Percentiles rank a stretch among this genome's conserved stretches.
Evolutionary conservation across 257 asterid genomes (phyloP).

Genomic region (Plantago ovata): DNA sequence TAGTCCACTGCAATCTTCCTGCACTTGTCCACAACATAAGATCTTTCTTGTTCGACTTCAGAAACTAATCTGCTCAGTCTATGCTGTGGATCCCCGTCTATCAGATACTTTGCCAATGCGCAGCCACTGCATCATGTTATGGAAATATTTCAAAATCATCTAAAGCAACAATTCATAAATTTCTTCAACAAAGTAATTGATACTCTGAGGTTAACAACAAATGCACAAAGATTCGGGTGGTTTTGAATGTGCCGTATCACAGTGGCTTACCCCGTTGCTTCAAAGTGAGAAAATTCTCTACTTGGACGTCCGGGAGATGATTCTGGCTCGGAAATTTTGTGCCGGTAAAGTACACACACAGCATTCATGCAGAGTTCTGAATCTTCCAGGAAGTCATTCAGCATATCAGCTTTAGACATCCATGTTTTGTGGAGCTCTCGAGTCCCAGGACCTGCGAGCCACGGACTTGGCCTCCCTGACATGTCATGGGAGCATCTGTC

Average conservation of each 20-base stretch:
- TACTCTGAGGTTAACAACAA: neutral
- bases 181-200: neutral
- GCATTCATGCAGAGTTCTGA: slow-evolving; percentile 26
- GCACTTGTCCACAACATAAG: slow-evolving; percentile 17
- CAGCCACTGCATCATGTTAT: slow-evolving; percentile 19
- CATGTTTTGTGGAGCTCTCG: neutral
- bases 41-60: slow-evolving; percentile 22
- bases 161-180: neutral
- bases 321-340: slow-evolving; percentile 13
- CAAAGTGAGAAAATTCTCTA: slow-evolving; percentile 11
- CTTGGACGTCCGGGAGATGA: neutral
- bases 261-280: slow-evolving; percentile 18
- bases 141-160: neutral
- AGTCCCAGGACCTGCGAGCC: neutral
- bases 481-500: neutral
- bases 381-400: slow-evolving; percentile 21
- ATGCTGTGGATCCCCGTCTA: slow-evolving; percentile 25
- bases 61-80: slow-evolving; percentile 24
- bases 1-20: slow-evolving; percentile 10
- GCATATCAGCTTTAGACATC: slow-evolving; percentile 12
- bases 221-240: neutral
- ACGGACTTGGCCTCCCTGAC: neutral
- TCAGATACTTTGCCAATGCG: slow-evolving; percentile 31
- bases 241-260: neutral
- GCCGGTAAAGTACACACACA: slow-evolving; percentile 32